These are phyloP conservation scores for Phytophthora meadii DNA, from an alignment of 352 stramenopile species.

Conservation along the genomic window DNA sequence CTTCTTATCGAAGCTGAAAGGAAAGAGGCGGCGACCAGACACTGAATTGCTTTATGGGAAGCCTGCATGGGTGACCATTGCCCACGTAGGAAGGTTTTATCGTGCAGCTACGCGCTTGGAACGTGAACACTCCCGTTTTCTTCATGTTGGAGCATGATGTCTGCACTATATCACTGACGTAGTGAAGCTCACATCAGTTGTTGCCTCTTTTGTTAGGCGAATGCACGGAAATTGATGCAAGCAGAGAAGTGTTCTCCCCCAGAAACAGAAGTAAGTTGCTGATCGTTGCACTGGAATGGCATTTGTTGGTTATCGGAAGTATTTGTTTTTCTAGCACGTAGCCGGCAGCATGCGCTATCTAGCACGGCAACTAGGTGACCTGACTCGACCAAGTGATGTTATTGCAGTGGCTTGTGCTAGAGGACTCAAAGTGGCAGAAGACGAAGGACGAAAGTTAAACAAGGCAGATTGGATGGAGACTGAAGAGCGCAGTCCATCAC, in stretches of 20 bases:
- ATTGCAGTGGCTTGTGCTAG: conserved; percentile 37
- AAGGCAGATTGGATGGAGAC: conserved; percentile 21
- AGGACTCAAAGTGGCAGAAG: conserved; percentile 26
- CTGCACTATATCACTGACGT: not conserved
- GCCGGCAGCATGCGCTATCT: conserved; percentile 60
- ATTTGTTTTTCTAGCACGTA: conserved; percentile 25
- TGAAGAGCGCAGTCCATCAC: conserved; percentile 3
- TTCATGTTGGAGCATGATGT: conserved; percentile 46
- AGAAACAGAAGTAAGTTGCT: conserved; percentile 40
- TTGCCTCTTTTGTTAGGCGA: conserved; percentile 34
- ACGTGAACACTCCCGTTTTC: conserved; percentile 56
- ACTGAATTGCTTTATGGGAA: conserved; percentile 54
- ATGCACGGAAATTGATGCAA: conserved; percentile 54
- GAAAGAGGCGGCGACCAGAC: conserved; percentile 55
- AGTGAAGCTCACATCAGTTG: conserved; percentile 2
- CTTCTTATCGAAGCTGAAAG: conserved; percentile 68
- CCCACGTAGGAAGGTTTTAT: conserved; percentile 65
- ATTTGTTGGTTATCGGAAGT: conserved; percentile 1
- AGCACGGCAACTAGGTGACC: conserved; percentile 45
- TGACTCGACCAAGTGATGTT: conserved; percentile 52
- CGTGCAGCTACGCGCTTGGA: conserved; percentile 61
- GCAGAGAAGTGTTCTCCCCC: conserved; percentile 28
- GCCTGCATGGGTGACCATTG: conserved; percentile 61
- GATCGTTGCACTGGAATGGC: not conserved
- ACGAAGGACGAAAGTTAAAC: conserved; percentile 20